Percentiles rank a stretch among this genome's conserved stretches.
Evolutionary conservation across 495 filamentous ascomycete species (phyloP).

Genomic region (Penicillium desertorum): DNA sequence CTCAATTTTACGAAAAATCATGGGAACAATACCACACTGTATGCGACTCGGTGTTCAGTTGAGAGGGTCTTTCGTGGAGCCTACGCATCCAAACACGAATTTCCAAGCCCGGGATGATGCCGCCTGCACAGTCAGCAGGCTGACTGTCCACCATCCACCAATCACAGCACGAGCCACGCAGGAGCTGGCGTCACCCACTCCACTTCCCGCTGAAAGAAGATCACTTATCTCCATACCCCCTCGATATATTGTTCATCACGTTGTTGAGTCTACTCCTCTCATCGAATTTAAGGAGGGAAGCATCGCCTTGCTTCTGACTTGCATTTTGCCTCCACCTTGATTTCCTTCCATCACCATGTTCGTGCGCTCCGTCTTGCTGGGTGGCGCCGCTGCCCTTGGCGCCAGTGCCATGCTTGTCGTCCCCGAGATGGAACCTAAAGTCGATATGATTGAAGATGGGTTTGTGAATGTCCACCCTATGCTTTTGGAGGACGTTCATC

Average conservation of each 20-base stretch:
- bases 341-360: slow-evolving; percentile 32
- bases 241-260: slow-evolving; percentile 8
- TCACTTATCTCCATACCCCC: slow-evolving; percentile 24
- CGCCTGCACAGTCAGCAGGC: slow-evolving; percentile 10
- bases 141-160: slow-evolving; percentile 9
- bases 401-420: slow-evolving; percentile 50
- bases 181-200: slow-evolving; percentile 34
- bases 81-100: not conserved
- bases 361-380: slow-evolving; percentile 43
- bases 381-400: slow-evolving; percentile 43
- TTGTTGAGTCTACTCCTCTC: not conserved
- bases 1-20: slow-evolving; percentile 10
- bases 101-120: not conserved
- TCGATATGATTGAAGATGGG: slow-evolving; percentile 28
- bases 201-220: slow-evolving; percentile 18
- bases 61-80: not conserved
- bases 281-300: slow-evolving; percentile 1
- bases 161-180: slow-evolving; percentile 25
- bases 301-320: not conserved
- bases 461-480: slow-evolving; percentile 31
- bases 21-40: not conserved
- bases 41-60: not conserved
- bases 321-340: slow-evolving; percentile 1
- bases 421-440: slow-evolving; percentile 39
- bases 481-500: slow-evolving; percentile 30